phyloP scores from a whole-genome alignment of 1,139 yeast genomes.

The Zygoascus hellenicus region DNA sequence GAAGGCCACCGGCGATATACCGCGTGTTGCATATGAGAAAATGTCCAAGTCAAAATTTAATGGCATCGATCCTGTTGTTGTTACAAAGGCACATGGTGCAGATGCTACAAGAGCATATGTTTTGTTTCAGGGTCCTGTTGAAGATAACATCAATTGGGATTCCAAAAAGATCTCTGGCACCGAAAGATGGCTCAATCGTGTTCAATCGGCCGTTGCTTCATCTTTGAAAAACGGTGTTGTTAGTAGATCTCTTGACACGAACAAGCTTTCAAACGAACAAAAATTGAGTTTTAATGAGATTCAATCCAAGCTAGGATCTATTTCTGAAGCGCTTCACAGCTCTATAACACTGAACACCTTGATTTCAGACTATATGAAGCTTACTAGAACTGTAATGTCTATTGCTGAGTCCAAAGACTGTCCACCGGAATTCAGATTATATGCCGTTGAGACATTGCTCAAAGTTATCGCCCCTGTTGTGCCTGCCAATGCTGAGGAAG shows the following conservation, averaged over 20 bases:
- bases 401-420: conserved; percentile 23
- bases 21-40: conserved; percentile 66
- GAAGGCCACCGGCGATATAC: conserved; percentile 45
- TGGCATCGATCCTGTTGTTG: conserved; percentile 84
- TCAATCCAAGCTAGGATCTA: conserved; percentile 44
- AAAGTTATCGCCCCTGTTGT: conserved; percentile 64
- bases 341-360: conserved; percentile 73
- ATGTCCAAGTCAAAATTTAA: conserved; percentile 95
- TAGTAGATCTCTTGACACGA: conserved; percentile 1
- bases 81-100: conserved; percentile 78
- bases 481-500: conserved; percentile 79
- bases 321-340: conserved; percentile 54
- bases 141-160: conserved; percentile 83
- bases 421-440: conserved; percentile 34
- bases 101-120: conserved; percentile 94
- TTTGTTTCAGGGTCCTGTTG: conserved; percentile 86
- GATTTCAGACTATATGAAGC: conserved; percentile 84
- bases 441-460: conserved; percentile 49
- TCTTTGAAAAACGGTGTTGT: conserved; percentile 6
- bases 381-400: conserved; percentile 51
- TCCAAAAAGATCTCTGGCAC: conserved; percentile 80
- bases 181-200: conserved; percentile 75
- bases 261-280: conserved; percentile 42
- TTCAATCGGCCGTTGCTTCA: conserved; percentile 34
- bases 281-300: conserved; percentile 51